Conservation (phyloP, 768 basidiomycete genomes). For the Russula dissimulans region DNA sequence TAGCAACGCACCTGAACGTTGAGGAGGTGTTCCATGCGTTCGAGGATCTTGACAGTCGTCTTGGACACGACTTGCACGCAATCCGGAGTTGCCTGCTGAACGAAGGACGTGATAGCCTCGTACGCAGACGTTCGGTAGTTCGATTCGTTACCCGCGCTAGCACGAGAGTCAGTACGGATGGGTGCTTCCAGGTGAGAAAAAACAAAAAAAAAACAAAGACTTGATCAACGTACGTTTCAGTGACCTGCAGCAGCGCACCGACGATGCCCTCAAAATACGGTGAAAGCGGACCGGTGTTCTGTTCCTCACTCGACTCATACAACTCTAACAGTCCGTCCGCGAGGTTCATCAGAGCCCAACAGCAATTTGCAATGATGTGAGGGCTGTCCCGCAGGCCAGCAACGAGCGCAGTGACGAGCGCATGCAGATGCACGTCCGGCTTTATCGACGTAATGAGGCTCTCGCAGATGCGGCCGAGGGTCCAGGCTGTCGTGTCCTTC, state of each 20-base stretch:
- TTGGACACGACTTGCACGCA: constrained; percentile 74
- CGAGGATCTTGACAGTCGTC: constrained; percentile 72
- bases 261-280: constrained; percentile 87
- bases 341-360: constrained; percentile 94
- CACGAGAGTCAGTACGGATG: constrained; percentile 11
- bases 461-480: constrained; percentile 91
- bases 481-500: constrained; percentile 97
- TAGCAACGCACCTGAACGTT: constrained; percentile 56
- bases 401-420: constrained; percentile 76
- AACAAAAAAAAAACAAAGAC: background rate
- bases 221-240: constrained; percentile 59
- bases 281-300: constrained; percentile 58
- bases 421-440: constrained; percentile 78
- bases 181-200: background rate
- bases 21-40: constrained; percentile 83
- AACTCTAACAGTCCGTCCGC: constrained; percentile 78
- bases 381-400: constrained; percentile 70
- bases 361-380: constrained; percentile 86
- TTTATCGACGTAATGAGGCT: constrained; percentile 78
- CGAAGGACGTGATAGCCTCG: constrained; percentile 85
- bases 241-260: constrained; percentile 71
- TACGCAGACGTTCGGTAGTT: constrained; percentile 95
- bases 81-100: constrained; percentile 72
- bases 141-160: constrained; percentile 72
- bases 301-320: constrained; percentile 49